Conservation (phyloP, 2,329 filamentous ascomycete species). For the Alternaria angustiovoidea region DNA sequence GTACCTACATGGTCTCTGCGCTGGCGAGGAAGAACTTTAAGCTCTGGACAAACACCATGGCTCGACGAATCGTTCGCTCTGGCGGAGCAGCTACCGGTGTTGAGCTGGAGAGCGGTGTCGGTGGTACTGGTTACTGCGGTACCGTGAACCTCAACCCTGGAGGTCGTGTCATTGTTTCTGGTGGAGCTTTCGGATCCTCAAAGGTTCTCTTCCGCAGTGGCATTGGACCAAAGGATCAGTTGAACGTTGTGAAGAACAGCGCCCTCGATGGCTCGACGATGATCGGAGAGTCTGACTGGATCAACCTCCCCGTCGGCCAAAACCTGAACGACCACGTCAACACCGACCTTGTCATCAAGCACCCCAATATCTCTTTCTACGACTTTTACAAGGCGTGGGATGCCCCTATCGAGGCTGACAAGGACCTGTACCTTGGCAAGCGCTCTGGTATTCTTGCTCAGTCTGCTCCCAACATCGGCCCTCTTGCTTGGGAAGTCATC, state of each 20-base stretch:
- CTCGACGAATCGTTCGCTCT: slow-evolving; percentile 71
- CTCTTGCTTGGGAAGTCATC: slow-evolving; percentile 69
- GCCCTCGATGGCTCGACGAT: slow-evolving; percentile 53
- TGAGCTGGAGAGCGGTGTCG: slow-evolving; percentile 71
- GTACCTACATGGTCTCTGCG: slow-evolving; percentile 73
- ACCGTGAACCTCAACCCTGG: slow-evolving; percentile 66
- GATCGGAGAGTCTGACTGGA: slow-evolving; percentile 57
- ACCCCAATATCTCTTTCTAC: slow-evolving; percentile 65
- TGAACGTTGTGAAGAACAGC: slow-evolving; percentile 56
- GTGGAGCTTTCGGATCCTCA: slow-evolving; percentile 73
- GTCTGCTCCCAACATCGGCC: slow-evolving; percentile 71
- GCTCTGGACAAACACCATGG: slow-evolving; percentile 71
- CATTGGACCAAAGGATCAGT: slow-evolving; percentile 67
- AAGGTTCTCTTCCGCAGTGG: slow-evolving; percentile 74
- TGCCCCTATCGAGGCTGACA: slow-evolving; percentile 52
- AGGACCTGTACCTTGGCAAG: slow-evolving; percentile 52
- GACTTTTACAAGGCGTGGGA: slow-evolving; percentile 71
- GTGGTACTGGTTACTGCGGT: slow-evolving; percentile 61
- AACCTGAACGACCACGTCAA: slow-evolving; percentile 65
- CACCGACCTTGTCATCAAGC: slow-evolving; percentile 62
- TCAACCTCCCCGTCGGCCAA: slow-evolving; percentile 61
- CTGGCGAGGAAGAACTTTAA: slow-evolving; percentile 69
- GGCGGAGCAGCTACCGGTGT: slow-evolving; percentile 71
- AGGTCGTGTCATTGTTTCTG: slow-evolving; percentile 73
- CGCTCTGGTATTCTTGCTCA: slow-evolving; percentile 69